Evolutionary conservation across 2,329 filamentous ascomycete genomes (phyloP).

Genomic region (Chaetomiaceae sp.): DNA sequence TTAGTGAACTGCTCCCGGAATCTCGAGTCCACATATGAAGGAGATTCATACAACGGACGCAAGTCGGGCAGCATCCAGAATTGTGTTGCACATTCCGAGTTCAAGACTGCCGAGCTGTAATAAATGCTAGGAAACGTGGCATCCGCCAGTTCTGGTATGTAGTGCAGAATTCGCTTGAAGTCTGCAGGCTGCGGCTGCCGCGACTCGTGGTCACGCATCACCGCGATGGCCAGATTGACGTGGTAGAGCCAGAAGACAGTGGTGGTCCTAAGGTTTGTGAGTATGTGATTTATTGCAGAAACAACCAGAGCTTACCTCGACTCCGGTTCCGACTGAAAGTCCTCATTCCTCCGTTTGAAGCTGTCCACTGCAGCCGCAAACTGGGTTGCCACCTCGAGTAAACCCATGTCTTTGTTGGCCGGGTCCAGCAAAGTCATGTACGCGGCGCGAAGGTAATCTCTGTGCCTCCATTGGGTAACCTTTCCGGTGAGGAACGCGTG

Average conservation of each 20-base stretch:
- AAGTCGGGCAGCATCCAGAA: constrained; percentile 18
- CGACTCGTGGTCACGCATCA: neutral
- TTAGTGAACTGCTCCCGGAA: neutral
- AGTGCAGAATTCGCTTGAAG: constrained; percentile 1
- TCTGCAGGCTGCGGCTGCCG: neutral
- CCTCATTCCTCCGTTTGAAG: constrained; percentile 9
- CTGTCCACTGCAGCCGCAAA: constrained; percentile 11
- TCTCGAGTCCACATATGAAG: neutral
- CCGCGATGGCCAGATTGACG: constrained; percentile 8
- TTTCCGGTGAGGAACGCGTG: neutral
- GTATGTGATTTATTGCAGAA: neutral
- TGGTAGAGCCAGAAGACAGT: constrained; percentile 22
- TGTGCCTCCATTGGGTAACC: constrained; percentile 12
- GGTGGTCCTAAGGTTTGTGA: constrained; percentile 7
- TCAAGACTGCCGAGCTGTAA: constrained; percentile 12
- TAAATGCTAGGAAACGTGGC: constrained; percentile 11
- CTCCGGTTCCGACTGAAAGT: constrained; percentile 7
- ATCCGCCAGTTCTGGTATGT: constrained; percentile 8
- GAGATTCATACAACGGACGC: neutral
- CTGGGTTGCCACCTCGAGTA: constrained; percentile 16
- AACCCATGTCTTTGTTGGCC: constrained; percentile 1
- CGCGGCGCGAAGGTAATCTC: constrained; percentile 15
- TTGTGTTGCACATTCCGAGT: constrained; percentile 3
- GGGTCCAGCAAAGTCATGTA: constrained; percentile 8
- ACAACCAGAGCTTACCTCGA: constrained; percentile 10